Evolutionary conservation across 179 eudicot genomes (phyloP).

Genomic region (Silene noctiflora): DNA sequence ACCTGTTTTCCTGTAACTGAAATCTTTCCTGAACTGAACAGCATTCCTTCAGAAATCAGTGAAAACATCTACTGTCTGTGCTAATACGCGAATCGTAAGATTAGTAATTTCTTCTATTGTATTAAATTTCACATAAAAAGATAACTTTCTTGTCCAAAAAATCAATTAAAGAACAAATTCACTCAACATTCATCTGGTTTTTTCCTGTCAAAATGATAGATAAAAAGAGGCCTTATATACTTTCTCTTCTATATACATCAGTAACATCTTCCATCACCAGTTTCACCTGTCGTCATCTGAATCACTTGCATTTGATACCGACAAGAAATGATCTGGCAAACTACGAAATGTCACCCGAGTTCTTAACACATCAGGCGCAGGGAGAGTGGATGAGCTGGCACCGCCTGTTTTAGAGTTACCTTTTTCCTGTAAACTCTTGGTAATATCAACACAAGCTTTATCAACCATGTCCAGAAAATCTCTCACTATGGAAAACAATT

Average conservation of each 20-base stretch:
- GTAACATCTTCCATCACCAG: constrained; percentile 13
- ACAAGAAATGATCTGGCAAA: constrained; percentile 70
- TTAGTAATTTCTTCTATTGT: background rate
- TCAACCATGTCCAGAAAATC: constrained; percentile 77
- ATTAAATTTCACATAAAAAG: background rate
- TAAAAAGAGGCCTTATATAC: constrained; percentile 21
- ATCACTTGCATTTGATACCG: constrained; percentile 52
- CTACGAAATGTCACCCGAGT: constrained; percentile 59
- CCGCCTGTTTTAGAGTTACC: constrained; percentile 24
- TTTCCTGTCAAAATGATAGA: constrained; percentile 19
- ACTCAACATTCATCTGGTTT: constrained; percentile 21
- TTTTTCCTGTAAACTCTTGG: constrained; percentile 53
- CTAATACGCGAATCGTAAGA: background rate
- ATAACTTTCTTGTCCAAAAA: constrained; percentile 22
- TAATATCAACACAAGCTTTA: constrained; percentile 66
- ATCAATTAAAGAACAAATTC: constrained; percentile 16
- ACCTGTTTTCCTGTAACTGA: constrained; percentile 9
- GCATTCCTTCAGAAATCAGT: background rate
- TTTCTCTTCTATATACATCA: constrained; percentile 34
- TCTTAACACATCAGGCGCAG: constrained; percentile 38
- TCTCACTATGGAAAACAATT: constrained; percentile 63
- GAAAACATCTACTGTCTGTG: background rate
- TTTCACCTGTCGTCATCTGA: constrained; percentile 47
- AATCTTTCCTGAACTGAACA: background rate
- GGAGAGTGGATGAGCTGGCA: constrained; percentile 22